Evolutionary conservation across 768 basidiomycete species (phyloP).

Genomic region (Boletus reticuloceps): DNA sequence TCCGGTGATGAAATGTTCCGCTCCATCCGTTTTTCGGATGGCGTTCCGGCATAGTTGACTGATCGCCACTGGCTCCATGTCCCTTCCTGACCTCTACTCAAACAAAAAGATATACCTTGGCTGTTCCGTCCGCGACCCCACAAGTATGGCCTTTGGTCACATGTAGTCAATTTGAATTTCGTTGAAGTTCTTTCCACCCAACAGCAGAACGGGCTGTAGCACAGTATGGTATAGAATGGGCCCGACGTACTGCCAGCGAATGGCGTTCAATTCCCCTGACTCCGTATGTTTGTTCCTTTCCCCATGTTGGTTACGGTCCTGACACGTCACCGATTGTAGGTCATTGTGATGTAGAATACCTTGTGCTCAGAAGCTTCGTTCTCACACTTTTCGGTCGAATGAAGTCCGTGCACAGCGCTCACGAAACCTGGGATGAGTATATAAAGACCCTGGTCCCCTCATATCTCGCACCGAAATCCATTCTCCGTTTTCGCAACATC

Average conservation of each 20-base stretch:
- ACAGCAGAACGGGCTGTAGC: not conserved
- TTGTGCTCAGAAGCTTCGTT: not conserved
- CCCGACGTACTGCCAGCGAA: constrained; percentile 4
- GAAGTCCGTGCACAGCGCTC: not conserved
- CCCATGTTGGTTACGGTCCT: not conserved
- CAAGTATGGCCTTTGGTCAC: not conserved
- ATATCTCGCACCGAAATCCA: not conserved
- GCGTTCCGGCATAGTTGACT: not conserved
- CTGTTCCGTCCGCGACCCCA: not conserved
- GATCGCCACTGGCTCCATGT: not conserved
- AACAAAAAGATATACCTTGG: not conserved
- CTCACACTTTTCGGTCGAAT: not conserved
- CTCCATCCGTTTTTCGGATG: constrained; percentile 3
- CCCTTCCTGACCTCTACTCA: not conserved
- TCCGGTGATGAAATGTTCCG: constrained; percentile 1
- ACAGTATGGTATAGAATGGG: not conserved
- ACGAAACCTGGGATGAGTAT: constrained; percentile 1
- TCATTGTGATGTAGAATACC: not conserved
- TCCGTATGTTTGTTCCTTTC: not conserved
- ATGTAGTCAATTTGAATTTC: constrained; percentile 10
- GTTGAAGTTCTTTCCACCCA: not conserved
- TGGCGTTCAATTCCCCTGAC: not conserved
- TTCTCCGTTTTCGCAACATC: not conserved
- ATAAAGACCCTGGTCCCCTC: constrained; percentile 6
- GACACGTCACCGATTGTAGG: not conserved